These are phyloP conservation scores for Penicillium sp. DNA, from an alignment of 2,329 filamentous ascomycete species.

Conservation along the genomic window DNA sequence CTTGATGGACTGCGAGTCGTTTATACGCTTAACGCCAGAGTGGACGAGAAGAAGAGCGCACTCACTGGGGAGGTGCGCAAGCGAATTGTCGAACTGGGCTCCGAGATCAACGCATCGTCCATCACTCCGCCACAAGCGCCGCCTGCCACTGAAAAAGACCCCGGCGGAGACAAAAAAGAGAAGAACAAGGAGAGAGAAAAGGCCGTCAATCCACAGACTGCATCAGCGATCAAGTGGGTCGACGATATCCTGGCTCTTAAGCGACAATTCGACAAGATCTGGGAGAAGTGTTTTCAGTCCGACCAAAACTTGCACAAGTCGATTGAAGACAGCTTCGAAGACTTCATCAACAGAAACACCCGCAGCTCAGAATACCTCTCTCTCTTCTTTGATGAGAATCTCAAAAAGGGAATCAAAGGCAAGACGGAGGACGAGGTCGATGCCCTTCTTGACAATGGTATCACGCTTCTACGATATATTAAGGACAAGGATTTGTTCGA, in stretches of 20 bases:
- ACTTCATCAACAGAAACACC: conserved; percentile 90
- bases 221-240: conserved; percentile 91
- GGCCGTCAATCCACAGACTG: conserved; percentile 77
- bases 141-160: conserved; percentile 51
- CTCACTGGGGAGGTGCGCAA: conserved; percentile 74
- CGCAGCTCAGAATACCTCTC: conserved; percentile 92
- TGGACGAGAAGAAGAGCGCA: conserved; percentile 74
- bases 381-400: conserved; percentile 93
- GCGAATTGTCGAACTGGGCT: conserved; percentile 78
- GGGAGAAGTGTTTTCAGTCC: conserved; percentile 71
- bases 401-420: conserved; percentile 91
- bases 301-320: conserved; percentile 82
- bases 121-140: conserved; percentile 62
- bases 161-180: conserved; percentile 56
- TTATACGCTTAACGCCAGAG: conserved; percentile 77
- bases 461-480: conserved; percentile 84
- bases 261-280: conserved; percentile 85
- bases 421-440: conserved; percentile 92
- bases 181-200: conserved; percentile 57
- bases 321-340: conserved; percentile 83
- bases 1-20: conserved; percentile 78
- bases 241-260: conserved; percentile 87
- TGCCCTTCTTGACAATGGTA: conserved; percentile 82
- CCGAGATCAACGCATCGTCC: conserved; percentile 75
- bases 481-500: conserved; percentile 95